Evolutionary conservation across 2,329 filamentous ascomycete genomes (phyloP).

Genomic region (Stagonosporopsis vannaccii): DNA sequence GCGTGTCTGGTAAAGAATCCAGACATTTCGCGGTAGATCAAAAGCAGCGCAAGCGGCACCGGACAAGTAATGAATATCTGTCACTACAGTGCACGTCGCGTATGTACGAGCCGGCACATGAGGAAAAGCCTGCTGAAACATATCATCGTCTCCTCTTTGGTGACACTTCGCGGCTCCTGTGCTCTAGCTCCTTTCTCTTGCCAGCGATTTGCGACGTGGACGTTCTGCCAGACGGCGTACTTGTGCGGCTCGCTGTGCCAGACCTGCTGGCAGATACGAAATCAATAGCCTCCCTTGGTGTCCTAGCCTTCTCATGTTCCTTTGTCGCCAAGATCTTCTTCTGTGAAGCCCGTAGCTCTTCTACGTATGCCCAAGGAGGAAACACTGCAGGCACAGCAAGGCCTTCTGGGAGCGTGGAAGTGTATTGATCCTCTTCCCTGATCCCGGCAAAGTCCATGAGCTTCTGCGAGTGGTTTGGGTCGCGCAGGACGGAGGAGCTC

Average conservation of each 20-base stretch:
- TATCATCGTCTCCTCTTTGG: conserved; percentile 39
- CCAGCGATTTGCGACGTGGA: conserved; percentile 24
- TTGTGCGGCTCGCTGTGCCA: conserved; percentile 32
- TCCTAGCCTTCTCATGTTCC: conserved; percentile 40
- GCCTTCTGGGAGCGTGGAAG: conserved; percentile 60
- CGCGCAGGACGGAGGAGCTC: conserved; percentile 70
- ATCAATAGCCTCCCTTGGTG: conserved; percentile 40
- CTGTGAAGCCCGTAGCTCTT: conserved; percentile 52
- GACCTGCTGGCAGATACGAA: conserved; percentile 44
- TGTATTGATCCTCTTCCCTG: conserved; percentile 67
- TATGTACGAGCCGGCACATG: not conserved
- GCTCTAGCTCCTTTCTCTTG: conserved; percentile 44
- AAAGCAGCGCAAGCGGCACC: not conserved
- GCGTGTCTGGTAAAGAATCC: not conserved
- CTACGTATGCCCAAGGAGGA: conserved; percentile 54
- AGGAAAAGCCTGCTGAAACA: not conserved
- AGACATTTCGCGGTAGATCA: not conserved
- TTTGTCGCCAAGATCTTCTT: conserved; percentile 45
- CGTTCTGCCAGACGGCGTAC: conserved; percentile 30
- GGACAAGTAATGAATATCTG: not conserved
- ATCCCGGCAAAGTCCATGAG: conserved; percentile 73
- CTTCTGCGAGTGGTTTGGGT: conserved; percentile 76
- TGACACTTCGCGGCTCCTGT: conserved; percentile 39
- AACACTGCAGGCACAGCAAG: conserved; percentile 51
- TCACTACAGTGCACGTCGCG: not conserved